These are phyloP conservation scores for Protomyces macrosporus DNA, from an alignment of 1,139 yeast genomes.

Conservation along the genomic window DNA sequence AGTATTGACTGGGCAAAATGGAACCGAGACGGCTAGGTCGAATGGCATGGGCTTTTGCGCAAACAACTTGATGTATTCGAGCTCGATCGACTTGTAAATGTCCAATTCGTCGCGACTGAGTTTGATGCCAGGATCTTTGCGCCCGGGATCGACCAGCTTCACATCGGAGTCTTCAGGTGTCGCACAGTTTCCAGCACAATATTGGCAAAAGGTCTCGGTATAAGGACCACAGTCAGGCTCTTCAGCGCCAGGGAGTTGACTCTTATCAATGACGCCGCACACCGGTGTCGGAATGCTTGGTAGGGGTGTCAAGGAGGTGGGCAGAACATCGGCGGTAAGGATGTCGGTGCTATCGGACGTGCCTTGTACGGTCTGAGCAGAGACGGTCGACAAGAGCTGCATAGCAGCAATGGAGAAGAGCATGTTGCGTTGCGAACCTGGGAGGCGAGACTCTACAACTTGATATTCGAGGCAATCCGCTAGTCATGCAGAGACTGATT, in stretches of 20 bases:
- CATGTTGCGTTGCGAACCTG: too few relatives aligned
- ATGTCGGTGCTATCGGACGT: background rate
- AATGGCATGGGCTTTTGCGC: background rate
- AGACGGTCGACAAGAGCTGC: background rate
- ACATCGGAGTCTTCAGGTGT: background rate
- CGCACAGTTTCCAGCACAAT: background rate
- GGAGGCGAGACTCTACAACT: too few relatives aligned
- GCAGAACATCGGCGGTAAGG: background rate
- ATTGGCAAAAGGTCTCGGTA: background rate
- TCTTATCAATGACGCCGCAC: background rate
- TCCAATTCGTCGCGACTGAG: background rate
- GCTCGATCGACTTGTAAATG: background rate
- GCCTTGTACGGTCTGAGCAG: background rate
- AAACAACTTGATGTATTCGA: background rate
- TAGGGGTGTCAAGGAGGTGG: background rate
- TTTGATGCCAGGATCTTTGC: background rate
- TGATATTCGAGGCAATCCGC: too few relatives aligned
- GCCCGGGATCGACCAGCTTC: too few relatives aligned
- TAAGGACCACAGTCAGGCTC: background rate
- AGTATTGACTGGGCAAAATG: background rate
- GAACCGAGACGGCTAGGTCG: background rate
- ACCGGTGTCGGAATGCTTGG: background rate
- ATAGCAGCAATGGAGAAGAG: background rate
- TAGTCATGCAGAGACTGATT: too few relatives aligned
- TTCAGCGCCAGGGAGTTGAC: background rate